Evolutionary conservation across 169 alveolate species (phyloP).

Genomic region (Cryptosporidium muris): DNA sequence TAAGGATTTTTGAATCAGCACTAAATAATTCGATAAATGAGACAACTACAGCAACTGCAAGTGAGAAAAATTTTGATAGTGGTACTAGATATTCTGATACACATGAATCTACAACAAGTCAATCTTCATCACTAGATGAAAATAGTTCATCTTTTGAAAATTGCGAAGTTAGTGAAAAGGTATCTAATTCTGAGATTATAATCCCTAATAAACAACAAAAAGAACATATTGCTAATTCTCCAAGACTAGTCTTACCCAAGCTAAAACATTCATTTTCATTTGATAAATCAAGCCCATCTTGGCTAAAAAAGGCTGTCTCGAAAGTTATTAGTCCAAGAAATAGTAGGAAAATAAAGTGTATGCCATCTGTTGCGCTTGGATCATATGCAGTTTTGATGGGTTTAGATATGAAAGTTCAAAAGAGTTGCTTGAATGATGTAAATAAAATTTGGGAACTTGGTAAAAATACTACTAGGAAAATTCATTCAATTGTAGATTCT

Average conservation of each 20-base stretch:
- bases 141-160: constrained; percentile 54
- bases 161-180: constrained; percentile 37
- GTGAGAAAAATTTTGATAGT: constrained; percentile 41
- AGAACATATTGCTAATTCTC: constrained; percentile 18
- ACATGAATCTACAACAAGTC: background rate
- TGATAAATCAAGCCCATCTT: constrained; percentile 42
- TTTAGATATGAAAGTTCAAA: constrained; percentile 63
- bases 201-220: background rate
- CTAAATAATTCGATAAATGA: constrained; percentile 16
- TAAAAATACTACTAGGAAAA: constrained; percentile 30
- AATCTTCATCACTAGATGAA: constrained; percentile 18
- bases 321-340: constrained; percentile 49
- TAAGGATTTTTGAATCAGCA: constrained; percentile 15
- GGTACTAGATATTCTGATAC: constrained; percentile 1
- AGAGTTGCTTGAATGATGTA: constrained; percentile 15
- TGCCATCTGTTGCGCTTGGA: constrained; percentile 56
- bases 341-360: constrained; percentile 16
- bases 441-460: constrained; percentile 65
- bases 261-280: background rate
- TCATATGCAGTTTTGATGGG: constrained; percentile 70
- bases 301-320: constrained; percentile 68
- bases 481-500: constrained; percentile 69
- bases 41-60: constrained; percentile 47
- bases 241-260: constrained; percentile 9
- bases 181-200: background rate